Base-by-base conservation (phyloP, 2,329 filamentous ascomycete species). In the Ophiostoma triangulosporum region DNA sequence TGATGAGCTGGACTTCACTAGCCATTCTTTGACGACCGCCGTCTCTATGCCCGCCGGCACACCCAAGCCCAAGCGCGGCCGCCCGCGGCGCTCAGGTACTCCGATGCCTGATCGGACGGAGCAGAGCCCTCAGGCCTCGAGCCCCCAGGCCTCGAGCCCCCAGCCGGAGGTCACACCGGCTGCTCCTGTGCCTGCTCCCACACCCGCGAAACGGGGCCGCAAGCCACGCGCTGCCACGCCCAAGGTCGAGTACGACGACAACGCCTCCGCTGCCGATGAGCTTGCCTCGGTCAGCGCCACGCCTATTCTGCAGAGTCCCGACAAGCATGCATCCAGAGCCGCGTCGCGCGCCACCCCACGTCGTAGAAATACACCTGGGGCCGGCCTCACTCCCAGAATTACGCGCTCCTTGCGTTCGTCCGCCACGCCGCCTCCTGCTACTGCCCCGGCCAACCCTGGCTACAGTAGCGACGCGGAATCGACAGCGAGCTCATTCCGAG, bases 1-100 rank as follows among this genome's bases (percentile, higher is more conserved):
- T 17, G 67, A 51, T 11, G 46, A 48, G 26, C 43, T 46, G 9
- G 46, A 48, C 29, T 24, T 15, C 15, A 48, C 46, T 11, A 29
- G 15, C 3, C 43, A 31, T 15, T 17, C 43, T 17, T 4, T 17
- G 7, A 29, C 43, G 7, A 11, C 26, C 26, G 8, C 6, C 8
- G 26, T 15, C 29, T 29, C 20, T 12, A 8, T 50, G 31, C 29
- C 11, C 2, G 20, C 40, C 70, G 14, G 73, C 26, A 57, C 57
- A 1, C 55, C 58, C 7, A 60, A 57, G 46, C 57, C 49, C 17
- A 49, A 51, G 6, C 58, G 57, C 26, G 55, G 58, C 4, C 55
- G 72, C 31, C 71, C 73, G 46, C 73, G 70, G 53, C 70, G 70
- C 27, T 75, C 76, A 54, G 75, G 72, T 5, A 80, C 76, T 3